Percentiles rank a stretch among this genome's conserved stretches.
These are phyloP conservation scores for Stagonosporopsis tanaceti DNA, from an alignment of 2,329 filamentous ascomycete species.

Conservation along the genomic window DNA sequence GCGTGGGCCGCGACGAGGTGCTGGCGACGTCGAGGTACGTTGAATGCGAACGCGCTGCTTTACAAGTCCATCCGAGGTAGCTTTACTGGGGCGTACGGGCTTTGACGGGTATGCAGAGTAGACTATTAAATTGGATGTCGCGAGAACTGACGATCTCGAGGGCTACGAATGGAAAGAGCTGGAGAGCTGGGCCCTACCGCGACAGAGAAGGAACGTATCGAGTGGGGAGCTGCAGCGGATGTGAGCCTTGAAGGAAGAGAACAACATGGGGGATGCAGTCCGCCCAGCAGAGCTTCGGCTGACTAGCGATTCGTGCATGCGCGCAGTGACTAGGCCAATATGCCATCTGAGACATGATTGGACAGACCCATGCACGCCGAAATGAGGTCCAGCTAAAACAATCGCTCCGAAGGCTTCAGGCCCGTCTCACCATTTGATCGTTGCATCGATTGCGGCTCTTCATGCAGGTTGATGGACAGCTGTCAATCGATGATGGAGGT, in stretches of 20 bases:
- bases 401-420: slow-evolving; percentile 29
- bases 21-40: slow-evolving; percentile 28
- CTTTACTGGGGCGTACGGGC: slow-evolving; percentile 13
- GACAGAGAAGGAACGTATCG: slow-evolving; percentile 47
- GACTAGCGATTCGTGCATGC: slow-evolving; percentile 24
- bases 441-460: slow-evolving; percentile 18
- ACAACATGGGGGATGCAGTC: slow-evolving; percentile 38
- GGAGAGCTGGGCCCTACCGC: slow-evolving; percentile 37
- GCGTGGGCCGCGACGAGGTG: slow-evolving; percentile 23
- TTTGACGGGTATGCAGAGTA: slow-evolving; percentile 23
- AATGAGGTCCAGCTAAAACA: slow-evolving; percentile 44
- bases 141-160: slow-evolving; percentile 25
- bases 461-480: slow-evolving; percentile 12
- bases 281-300: slow-evolving; percentile 17
- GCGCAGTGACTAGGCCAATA: slow-evolving; percentile 31
- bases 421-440: slow-evolving; percentile 22
- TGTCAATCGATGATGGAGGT: not conserved
- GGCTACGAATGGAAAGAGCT: slow-evolving; percentile 37
- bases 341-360: slow-evolving; percentile 30
- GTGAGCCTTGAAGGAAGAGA: slow-evolving; percentile 38
- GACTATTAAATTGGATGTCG: slow-evolving; percentile 28
- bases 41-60: slow-evolving; percentile 40
- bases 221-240: slow-evolving; percentile 47
- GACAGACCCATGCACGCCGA: slow-evolving; percentile 30
- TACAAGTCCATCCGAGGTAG: slow-evolving; percentile 44